phyloP scores from a whole-genome alignment of 2,329 filamentous ascomycete genomes.

The Chaetomiaceae sp. region DNA sequence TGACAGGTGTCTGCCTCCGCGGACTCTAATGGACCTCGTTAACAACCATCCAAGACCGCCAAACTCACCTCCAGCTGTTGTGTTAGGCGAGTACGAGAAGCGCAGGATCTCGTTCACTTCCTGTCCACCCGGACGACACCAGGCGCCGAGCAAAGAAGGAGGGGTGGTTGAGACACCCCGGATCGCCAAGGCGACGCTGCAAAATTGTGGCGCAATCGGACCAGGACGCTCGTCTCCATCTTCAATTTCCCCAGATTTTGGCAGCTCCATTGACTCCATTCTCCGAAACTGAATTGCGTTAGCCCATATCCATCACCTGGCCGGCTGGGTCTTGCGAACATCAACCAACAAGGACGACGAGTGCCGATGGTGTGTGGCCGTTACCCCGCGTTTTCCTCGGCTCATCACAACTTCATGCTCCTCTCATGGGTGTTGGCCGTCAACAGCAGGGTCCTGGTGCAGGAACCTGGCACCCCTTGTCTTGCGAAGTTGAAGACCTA shows the following conservation, averaged over 20 bases:
- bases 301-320: constrained; percentile 2
- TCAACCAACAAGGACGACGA: constrained; percentile 3
- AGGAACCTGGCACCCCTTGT: not conserved
- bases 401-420: not conserved
- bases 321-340: too few species aligned
- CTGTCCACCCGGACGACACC: not conserved
- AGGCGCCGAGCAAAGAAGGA: not conserved
- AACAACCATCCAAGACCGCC: too few species aligned
- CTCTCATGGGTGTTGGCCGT: not conserved
- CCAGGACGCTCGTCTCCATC: constrained; percentile 4
- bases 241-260: constrained; percentile 13
- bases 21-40: too few species aligned
- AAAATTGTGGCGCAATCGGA: constrained; percentile 8
- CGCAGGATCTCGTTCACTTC: not conserved
- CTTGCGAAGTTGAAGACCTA: not conserved
- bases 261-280: not conserved
- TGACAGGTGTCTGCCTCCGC: too few species aligned
- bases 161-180: not conserved
- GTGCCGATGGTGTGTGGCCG: not conserved
- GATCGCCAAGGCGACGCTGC: constrained; percentile 1
- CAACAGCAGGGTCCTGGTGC: constrained; percentile 1
- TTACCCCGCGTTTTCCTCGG: constrained; percentile 7
- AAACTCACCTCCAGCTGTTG: not conserved
- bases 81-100: constrained; percentile 2
- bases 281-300: constrained; percentile 5